phyloP scores from a whole-genome alignment of 2,329 filamentous ascomycete species.

The Alternaria ventricosa region DNA sequence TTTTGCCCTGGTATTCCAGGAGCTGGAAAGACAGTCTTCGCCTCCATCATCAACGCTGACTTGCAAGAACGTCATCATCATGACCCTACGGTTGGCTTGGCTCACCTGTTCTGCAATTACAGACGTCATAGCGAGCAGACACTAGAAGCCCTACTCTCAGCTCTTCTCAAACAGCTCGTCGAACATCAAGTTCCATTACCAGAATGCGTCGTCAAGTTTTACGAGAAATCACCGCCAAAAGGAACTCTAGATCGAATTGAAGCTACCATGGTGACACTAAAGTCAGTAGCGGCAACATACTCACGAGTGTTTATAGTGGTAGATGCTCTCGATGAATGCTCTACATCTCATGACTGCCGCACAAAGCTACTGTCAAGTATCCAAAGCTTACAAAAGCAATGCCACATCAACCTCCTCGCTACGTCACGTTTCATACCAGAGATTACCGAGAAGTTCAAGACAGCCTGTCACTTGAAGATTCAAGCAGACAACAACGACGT shows the following conservation, averaged over 20 bases:
- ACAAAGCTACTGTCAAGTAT: background rate
- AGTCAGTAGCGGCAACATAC: too few relatives aligned
- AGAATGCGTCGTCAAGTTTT: too few relatives aligned
- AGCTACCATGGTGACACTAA: too few relatives aligned
- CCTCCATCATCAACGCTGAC: background rate
- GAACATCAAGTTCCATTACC: too few relatives aligned
- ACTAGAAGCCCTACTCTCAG: background rate
- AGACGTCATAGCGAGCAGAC: background rate
- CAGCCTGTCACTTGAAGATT: background rate
- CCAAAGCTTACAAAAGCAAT: background rate
- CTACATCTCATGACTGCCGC: background rate
- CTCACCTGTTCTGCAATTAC: background rate
- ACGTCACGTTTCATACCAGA: background rate
- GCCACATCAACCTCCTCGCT: background rate
- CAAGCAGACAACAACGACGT: background rate
- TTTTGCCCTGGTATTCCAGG: background rate
- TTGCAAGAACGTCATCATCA: background rate
- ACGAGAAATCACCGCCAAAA: too few relatives aligned
- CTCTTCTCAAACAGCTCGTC: background rate
- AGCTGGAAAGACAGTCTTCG: background rate
- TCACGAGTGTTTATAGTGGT: background rate
- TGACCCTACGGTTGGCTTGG: background rate
- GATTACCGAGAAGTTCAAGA: background rate
- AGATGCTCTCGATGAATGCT: background rate
- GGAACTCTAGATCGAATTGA: too few relatives aligned